phyloP scores from a whole-genome alignment of 495 filamentous ascomycete species.

The Bacidia gigantensis region DNA sequence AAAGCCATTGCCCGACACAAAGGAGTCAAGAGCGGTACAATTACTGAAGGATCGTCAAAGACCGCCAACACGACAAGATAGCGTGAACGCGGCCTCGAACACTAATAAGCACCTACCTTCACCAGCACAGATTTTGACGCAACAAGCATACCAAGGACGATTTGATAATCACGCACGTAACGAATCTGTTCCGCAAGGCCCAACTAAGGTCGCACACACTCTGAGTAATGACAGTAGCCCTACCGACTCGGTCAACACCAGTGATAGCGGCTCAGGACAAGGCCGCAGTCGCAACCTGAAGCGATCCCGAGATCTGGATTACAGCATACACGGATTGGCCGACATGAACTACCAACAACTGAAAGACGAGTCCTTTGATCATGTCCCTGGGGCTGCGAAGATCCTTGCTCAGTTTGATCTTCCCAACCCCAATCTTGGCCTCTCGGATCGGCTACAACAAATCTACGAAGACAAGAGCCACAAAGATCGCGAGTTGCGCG shows the following conservation, averaged over 20 bases:
- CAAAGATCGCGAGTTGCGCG: slow-evolving; percentile 11
- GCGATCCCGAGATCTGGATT: slow-evolving; percentile 15
- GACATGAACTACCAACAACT: slow-evolving; percentile 18
- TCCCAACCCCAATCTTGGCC: slow-evolving; percentile 8
- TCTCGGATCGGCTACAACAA: slow-evolving; percentile 10
- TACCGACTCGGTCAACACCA: slow-evolving; percentile 12
- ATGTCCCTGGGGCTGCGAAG: slow-evolving; percentile 9
- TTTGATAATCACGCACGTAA: slow-evolving; percentile 5
- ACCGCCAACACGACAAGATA: slow-evolving; percentile 8
- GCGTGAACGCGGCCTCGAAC: neutral
- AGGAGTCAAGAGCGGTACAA: slow-evolving; percentile 7
- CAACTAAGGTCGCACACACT: slow-evolving; percentile 12
- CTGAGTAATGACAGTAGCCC: slow-evolving; percentile 9
- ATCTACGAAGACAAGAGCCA: slow-evolving; percentile 14
- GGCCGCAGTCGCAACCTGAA: slow-evolving; percentile 7
- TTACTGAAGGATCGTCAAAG: slow-evolving; percentile 11
- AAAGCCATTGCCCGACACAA: slow-evolving; percentile 11
- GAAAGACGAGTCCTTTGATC: slow-evolving; percentile 16
- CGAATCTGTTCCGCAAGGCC: slow-evolving; percentile 2
- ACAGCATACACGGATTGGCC: slow-evolving; percentile 9
- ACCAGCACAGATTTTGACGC: slow-evolving; percentile 3
- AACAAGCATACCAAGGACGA: neutral
- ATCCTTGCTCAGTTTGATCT: slow-evolving; percentile 8
- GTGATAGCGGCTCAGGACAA: slow-evolving; percentile 6
- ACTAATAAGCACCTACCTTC: neutral